Conservation (phyloP, 2,329 filamentous ascomycete genomes). For the Botryotinia globosa region DNA sequence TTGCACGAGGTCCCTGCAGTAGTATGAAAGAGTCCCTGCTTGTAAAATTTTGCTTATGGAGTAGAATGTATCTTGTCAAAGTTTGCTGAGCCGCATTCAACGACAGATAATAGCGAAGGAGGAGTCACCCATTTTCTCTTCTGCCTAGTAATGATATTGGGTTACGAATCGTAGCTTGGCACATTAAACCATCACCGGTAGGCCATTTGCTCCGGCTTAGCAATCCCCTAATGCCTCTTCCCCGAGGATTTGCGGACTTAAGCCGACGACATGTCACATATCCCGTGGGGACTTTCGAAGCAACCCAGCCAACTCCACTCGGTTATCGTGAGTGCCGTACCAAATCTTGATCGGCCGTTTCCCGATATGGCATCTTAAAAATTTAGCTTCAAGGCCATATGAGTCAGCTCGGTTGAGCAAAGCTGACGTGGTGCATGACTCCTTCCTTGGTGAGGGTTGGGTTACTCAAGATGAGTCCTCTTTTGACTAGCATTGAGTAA, state of each 20-base stretch:
- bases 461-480: background rate
- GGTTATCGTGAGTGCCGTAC: background rate
- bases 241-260: constrained; percentile 4
- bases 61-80: background rate
- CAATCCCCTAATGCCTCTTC: background rate
- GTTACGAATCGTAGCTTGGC: background rate
- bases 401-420: constrained; percentile 12
- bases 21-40: background rate
- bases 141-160: background rate
- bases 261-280: background rate
- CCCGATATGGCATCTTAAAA: background rate
- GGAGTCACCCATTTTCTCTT: background rate
- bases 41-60: background rate
- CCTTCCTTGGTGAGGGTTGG: background rate
- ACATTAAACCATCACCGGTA: background rate
- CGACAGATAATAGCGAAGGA: background rate
- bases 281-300: background rate
- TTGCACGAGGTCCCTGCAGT: constrained; percentile 1
- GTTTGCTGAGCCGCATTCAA: background rate
- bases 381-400: background rate
- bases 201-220: background rate
- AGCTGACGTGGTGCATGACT: constrained; percentile 11
- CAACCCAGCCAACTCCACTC: background rate
- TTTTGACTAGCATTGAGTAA: background rate
- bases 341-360: background rate